phyloP scores from a whole-genome alignment of 805 yeast genomes.

The Barnettozyma botsteinii region DNA sequence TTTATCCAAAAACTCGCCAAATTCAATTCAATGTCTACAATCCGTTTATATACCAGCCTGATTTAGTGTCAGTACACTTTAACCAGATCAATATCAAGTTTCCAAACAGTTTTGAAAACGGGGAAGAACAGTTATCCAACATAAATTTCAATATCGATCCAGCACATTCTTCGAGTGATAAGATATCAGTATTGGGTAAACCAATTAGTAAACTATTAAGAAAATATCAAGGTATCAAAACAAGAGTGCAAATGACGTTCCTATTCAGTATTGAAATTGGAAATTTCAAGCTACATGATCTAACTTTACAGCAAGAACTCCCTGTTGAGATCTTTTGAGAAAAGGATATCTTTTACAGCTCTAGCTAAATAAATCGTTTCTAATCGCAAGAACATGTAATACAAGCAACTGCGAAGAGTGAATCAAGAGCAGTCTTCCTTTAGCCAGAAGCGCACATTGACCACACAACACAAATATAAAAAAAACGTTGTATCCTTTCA shows the following conservation, averaged over 20 bases:
- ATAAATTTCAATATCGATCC: not conserved
- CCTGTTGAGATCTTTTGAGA: not conserved
- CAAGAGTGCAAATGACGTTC: not conserved
- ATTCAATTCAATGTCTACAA: not conserved
- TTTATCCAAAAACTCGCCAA: not conserved
- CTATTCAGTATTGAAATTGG: not conserved
- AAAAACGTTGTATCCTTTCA: conserved; percentile 24
- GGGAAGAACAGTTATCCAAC: not conserved
- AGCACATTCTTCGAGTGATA: not conserved
- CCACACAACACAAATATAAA: not conserved
- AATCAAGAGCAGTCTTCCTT: no score
- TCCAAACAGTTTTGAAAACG: no score
- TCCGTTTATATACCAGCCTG: not conserved
- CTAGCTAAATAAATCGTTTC: no score
- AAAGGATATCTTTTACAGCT: no score
- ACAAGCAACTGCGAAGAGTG: no score
- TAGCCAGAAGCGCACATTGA: no score
- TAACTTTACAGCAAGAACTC: not conserved
- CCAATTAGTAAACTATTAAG: not conserved
- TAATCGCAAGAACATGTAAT: no score
- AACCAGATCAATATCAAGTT: no score
- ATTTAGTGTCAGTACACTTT: no score
- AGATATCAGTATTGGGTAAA: not conserved
- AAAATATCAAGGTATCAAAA: not conserved
- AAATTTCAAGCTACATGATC: not conserved